Conservation (phyloP, 2,329 filamentous ascomycete species). For the Aphanoascus verrucosus region DNA sequence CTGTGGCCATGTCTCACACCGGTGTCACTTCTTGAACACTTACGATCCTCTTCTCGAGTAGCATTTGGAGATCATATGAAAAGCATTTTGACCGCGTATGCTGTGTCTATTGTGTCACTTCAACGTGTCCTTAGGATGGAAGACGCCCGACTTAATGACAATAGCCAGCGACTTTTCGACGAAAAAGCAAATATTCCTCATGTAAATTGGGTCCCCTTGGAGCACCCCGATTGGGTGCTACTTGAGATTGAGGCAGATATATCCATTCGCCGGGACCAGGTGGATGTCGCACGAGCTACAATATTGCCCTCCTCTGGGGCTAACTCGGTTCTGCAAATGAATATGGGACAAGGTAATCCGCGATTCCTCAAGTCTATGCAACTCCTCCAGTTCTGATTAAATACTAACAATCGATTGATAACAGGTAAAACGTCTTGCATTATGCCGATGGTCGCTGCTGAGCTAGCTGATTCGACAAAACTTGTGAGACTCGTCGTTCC, state of each 20-base stretch:
- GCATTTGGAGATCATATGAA: conserved; percentile 10
- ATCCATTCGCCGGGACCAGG: conserved; percentile 51
- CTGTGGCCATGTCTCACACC: conserved; percentile 37
- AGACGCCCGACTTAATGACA: conserved; percentile 8
- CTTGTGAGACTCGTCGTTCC: conserved; percentile 50
- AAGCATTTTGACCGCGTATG: conserved; percentile 16
- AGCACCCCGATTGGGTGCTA: conserved; percentile 53
- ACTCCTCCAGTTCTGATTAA: neutral
- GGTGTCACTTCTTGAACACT: conserved; percentile 34
- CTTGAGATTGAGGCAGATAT: conserved; percentile 57
- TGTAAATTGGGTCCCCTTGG: conserved; percentile 45
- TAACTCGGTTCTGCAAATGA: conserved; percentile 55
- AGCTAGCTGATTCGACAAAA: conserved; percentile 41
- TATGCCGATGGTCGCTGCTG: conserved; percentile 51
- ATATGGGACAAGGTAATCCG: conserved; percentile 52
- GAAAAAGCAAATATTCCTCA: conserved; percentile 44
- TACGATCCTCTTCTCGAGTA: conserved; percentile 26
- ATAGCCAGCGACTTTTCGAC: conserved; percentile 21
- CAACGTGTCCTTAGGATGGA: conserved; percentile 24
- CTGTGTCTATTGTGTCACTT: conserved; percentile 21
- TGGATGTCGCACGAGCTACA: conserved; percentile 52
- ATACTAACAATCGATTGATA: conserved; percentile 1
- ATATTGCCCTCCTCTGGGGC: conserved; percentile 42
- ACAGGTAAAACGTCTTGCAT: conserved; percentile 56
- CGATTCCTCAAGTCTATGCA: neutral